Evolutionary conservation across 2,329 filamentous ascomycete genomes (phyloP).

Genomic region (Colletotrichum karsti): DNA sequence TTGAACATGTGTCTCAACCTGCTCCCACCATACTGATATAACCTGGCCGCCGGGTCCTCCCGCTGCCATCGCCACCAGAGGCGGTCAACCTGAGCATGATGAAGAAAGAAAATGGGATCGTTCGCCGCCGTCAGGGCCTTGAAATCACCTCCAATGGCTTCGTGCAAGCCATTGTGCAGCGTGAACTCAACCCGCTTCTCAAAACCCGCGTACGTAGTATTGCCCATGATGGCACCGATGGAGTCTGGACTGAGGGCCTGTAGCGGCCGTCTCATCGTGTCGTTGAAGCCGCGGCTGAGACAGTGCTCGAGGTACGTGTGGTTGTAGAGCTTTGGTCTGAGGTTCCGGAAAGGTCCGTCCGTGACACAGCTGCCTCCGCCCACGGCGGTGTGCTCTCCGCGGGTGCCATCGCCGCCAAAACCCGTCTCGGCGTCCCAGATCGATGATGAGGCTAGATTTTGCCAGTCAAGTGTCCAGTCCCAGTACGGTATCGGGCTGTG

Average conservation of each 20-base stretch:
- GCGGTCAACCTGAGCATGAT: conserved; percentile 36
- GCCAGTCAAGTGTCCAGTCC: conserved; percentile 43
- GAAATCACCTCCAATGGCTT: conserved; percentile 36
- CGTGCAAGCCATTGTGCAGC: conserved; percentile 35
- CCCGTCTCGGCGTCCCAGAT: conserved; percentile 34
- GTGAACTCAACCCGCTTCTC: too few relatives aligned
- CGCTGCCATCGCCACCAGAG: conserved; percentile 36
- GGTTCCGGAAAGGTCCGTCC: conserved; percentile 35
- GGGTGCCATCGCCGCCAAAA: conserved; percentile 40
- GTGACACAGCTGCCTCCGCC: too few relatives aligned
- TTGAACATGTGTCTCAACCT: too few relatives aligned
- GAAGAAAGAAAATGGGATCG: conserved; percentile 43
- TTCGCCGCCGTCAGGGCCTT: too few relatives aligned
- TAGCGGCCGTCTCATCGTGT: too few relatives aligned
- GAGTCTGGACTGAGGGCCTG: too few relatives aligned
- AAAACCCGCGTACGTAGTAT: too few relatives aligned
- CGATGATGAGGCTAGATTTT: conserved; percentile 32
- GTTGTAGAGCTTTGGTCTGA: conserved; percentile 30
- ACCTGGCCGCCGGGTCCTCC: background rate
- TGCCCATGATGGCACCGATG: too few relatives aligned
- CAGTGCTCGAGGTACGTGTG: too few relatives aligned
- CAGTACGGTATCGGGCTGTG: conserved; percentile 34
- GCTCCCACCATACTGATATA: background rate
- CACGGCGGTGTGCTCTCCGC: too few relatives aligned
- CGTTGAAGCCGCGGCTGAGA: too few relatives aligned